phyloP scores from a whole-genome alignment of 2,329 filamentous ascomycete species.

The Balansia obtecta region DNA sequence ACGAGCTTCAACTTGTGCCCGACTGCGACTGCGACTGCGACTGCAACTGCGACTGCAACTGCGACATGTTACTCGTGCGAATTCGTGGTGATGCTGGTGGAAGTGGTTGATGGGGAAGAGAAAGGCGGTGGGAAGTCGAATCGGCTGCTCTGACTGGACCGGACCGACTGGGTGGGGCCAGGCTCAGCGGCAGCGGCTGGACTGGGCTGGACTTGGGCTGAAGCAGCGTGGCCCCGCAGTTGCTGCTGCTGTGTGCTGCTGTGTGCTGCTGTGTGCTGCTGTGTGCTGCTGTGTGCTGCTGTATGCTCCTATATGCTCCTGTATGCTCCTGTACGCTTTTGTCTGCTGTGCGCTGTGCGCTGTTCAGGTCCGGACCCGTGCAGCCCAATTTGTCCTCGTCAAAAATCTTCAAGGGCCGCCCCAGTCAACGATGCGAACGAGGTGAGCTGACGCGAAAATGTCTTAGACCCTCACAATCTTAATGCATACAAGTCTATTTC shows the following conservation, averaged over 20 bases:
- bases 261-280: no score
- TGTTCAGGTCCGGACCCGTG: not conserved
- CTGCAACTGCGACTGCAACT: not conserved
- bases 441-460: not conserved
- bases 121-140: not conserved
- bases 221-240: no score
- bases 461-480: slow-evolving; percentile 10
- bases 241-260: no score
- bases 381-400: not conserved
- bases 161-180: no score
- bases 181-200: no score
- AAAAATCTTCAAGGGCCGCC: not conserved
- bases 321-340: no score
- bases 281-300: no score
- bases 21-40: not conserved
- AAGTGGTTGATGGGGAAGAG: not conserved
- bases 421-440: not conserved
- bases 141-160: not conserved
- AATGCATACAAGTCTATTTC: slow-evolving; percentile 10
- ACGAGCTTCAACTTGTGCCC: not conserved
- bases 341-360: no score
- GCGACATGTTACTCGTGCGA: not conserved
- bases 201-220: no score
- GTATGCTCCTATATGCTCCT: no score
- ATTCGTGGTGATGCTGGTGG: not conserved